Evolutionary conservation across 306 rosid species (phyloP).

Genomic region (Ziziphus jujuba): DNA sequence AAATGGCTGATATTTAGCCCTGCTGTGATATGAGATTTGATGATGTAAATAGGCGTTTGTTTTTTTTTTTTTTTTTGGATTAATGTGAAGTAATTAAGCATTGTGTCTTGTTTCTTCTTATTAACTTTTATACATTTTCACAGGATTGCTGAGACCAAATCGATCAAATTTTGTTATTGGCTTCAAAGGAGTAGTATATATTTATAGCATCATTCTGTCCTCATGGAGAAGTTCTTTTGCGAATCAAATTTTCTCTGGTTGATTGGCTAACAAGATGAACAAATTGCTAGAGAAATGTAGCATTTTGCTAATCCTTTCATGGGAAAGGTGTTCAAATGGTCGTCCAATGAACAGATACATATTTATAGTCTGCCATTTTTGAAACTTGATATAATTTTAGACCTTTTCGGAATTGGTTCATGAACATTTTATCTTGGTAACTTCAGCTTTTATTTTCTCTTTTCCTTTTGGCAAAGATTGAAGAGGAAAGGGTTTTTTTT

Average conservation of each 20-base stretch:
- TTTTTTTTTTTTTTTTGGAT: too few relatives aligned
- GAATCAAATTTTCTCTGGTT: background rate
- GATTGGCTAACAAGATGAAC: background rate
- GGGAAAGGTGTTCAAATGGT: background rate
- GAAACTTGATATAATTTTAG: background rate
- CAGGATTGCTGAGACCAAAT: conserved; percentile 18
- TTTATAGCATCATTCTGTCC: background rate
- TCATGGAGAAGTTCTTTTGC: conserved; percentile 1
- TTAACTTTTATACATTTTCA: background rate
- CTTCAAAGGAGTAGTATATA: background rate
- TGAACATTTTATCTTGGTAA: too few relatives aligned
- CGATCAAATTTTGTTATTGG: background rate
- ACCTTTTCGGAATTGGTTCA: background rate
- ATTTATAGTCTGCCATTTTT: background rate
- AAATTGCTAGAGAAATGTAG: background rate
- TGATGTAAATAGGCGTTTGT: background rate
- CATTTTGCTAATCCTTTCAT: background rate
- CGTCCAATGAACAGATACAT: background rate
- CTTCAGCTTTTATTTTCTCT: too few relatives aligned
- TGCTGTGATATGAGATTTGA: too few relatives aligned
- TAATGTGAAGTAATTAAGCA: background rate
- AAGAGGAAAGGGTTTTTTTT: too few relatives aligned
- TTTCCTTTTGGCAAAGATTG: too few relatives aligned
- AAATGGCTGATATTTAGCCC: too few relatives aligned
- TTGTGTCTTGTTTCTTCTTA: background rate